Evolutionary conservation across 169 alveolate species (phyloP).

Genomic region (Plasmodium billcollinsi): DNA sequence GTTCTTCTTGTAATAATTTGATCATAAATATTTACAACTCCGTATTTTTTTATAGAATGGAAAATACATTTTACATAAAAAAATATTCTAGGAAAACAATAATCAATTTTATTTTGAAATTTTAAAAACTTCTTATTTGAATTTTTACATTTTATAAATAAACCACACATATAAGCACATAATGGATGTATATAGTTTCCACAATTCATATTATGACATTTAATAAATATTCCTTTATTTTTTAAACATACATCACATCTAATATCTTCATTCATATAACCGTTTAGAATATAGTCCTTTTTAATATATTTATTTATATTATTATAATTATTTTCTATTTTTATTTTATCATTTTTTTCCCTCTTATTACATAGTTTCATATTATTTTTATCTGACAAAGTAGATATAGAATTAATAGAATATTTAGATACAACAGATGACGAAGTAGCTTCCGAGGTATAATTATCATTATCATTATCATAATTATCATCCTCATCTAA

Average conservation of each 20-base stretch:
- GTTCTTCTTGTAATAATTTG: slow-evolving; percentile 53
- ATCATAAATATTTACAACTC: slow-evolving; percentile 41
- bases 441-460: not conserved
- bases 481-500: not conserved
- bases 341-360: not conserved
- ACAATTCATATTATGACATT: slow-evolving; percentile 39
- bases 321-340: not conserved
- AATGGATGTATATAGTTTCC: slow-evolving; percentile 50
- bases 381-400: not conserved
- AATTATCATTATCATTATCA: not conserved
- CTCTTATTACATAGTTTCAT: not conserved
- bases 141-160: slow-evolving; percentile 56
- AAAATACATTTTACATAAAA: slow-evolving; percentile 46
- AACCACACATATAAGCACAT: slow-evolving; percentile 75
- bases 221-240: slow-evolving; percentile 43
- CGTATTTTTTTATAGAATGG: slow-evolving; percentile 65
- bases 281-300: slow-evolving; percentile 29
- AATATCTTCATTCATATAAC: slow-evolving; percentile 13
- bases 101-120: slow-evolving; percentile 50
- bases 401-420: not conserved
- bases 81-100: slow-evolving; percentile 67
- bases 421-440: not conserved
- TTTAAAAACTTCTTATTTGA: slow-evolving; percentile 61
- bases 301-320: not conserved
- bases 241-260: slow-evolving; percentile 64